A percentile compares a stretch with the other conserved stretches of the same genome.
These are phyloP conservation scores for Oryza glaberrima DNA, from an alignment of 176 grass and related monocot genomes.

Conservation along the genomic window DNA sequence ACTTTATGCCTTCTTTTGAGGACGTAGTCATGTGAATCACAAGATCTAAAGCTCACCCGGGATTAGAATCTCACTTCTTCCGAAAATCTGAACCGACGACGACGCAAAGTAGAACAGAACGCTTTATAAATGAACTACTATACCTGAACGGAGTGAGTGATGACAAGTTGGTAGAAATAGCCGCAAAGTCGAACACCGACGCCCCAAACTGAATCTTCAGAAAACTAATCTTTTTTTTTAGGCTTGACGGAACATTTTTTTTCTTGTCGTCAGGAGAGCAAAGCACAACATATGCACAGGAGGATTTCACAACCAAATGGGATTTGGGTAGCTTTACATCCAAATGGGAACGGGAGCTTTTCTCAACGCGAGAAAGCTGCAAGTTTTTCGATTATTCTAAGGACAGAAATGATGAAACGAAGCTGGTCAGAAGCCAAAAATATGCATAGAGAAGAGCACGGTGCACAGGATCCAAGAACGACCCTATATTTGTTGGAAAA, in stretches of 20 bases:
- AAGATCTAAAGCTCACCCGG: slow-evolving; percentile 10
- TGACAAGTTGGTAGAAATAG: not conserved
- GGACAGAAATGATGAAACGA: slow-evolving; percentile 33
- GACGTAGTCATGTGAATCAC: slow-evolving; percentile 37
- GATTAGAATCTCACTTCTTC: slow-evolving; percentile 6
- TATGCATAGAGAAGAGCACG: not conserved
- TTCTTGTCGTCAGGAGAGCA: not conserved
- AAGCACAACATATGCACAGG: not conserved
- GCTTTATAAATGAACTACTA: not conserved
- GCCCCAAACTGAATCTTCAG: not conserved
- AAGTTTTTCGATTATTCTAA: not conserved
- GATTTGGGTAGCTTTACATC: not conserved
- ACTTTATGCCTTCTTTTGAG: slow-evolving; percentile 33
- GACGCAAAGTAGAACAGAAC: slow-evolving; percentile 24
- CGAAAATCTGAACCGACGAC: slow-evolving; percentile 10
- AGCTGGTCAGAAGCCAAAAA: slow-evolving; percentile 29
- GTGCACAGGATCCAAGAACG: slow-evolving; percentile 46
- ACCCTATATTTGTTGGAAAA: slow-evolving; percentile 24
- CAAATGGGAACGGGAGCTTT: slow-evolving; percentile 23
- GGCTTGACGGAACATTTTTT: not conserved
- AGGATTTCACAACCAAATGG: not conserved
- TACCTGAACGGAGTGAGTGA: slow-evolving; percentile 3
- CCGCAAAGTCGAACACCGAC: not conserved
- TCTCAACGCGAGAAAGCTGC: not conserved
- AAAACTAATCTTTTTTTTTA: not conserved